phyloP scores from a whole-genome alignment of 73 alveolate species.

The Stentor coeruleus region DNA sequence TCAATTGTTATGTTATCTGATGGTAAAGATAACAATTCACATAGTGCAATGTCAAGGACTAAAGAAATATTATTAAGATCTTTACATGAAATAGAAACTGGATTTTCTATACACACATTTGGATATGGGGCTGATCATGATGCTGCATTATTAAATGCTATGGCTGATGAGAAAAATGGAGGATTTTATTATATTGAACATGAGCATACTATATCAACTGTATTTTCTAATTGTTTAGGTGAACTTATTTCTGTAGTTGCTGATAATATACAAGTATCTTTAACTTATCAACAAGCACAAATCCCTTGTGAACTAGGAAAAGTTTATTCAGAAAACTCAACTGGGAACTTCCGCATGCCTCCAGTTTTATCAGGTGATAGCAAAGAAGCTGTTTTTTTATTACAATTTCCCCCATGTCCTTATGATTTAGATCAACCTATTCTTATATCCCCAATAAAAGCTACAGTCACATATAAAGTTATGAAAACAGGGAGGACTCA shows the following conservation, averaged over 20 bases:
- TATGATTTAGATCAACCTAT: background rate
- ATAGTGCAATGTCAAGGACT: conserved; percentile 29
- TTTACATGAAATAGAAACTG: conserved; percentile 42
- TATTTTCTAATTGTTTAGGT: conserved; percentile 40
- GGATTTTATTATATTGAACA: conserved; percentile 53
- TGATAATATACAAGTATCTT: conserved; percentile 30
- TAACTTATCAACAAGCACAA: conserved; percentile 12
- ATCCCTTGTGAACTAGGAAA: conserved; percentile 43
- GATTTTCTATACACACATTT: conserved; percentile 64
- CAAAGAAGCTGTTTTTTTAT: conserved; percentile 30
- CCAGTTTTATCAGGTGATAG: conserved; percentile 34
- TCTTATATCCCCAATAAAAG: conserved; percentile 3
- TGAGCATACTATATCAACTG: conserved; percentile 26
- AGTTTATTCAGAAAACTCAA: conserved; percentile 30
- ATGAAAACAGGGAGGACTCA: conserved; percentile 22
- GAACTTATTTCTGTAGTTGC: conserved; percentile 51
- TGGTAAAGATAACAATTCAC: conserved; percentile 68
- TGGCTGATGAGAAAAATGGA: conserved; percentile 66
- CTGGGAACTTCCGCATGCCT: conserved; percentile 10
- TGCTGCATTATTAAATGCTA: conserved; percentile 60
- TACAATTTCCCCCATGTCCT: background rate
- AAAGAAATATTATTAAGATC: conserved; percentile 41
- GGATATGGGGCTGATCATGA: conserved; percentile 84
- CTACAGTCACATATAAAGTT: conserved; percentile 20
- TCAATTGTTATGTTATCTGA: conserved; percentile 67